Conservation (phyloP, 352 stramenopile genomes). For the Elongisporangium senticosum region DNA sequence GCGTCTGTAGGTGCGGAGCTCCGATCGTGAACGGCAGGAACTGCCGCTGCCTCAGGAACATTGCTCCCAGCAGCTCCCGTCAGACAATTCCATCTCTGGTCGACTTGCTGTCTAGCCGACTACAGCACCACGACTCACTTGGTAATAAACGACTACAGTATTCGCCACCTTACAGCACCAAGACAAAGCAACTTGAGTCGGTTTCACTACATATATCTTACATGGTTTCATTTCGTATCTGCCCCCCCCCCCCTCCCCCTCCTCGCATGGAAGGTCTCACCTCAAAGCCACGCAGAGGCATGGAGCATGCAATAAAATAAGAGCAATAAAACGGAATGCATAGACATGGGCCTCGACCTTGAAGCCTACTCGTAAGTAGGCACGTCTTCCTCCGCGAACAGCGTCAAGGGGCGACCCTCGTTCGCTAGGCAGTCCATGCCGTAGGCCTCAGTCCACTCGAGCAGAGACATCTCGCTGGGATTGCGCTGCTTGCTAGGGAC, state of each 20-base stretch:
- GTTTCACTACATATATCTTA: neutral
- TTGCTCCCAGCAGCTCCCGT: neutral
- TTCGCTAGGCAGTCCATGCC: slow-evolving; percentile 79
- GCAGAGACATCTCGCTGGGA: slow-evolving; percentile 57
- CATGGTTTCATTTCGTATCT: neutral
- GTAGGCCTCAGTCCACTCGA: slow-evolving; percentile 78
- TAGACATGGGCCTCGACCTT: neutral
- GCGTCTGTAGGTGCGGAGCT: slow-evolving; percentile 50
- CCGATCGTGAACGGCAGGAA: slow-evolving; percentile 62
- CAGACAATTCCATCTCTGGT: neutral
- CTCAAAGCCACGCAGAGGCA: neutral
- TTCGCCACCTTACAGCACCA: neutral
- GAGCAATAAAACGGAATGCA: neutral
- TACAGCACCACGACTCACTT: too few relatives aligned
- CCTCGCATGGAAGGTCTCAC: neutral
- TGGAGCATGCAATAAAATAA: neutral
- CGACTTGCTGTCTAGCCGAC: neutral
- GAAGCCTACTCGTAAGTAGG: slow-evolving; percentile 43
- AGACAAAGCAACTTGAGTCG: neutral
- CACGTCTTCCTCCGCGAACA: slow-evolving; percentile 52
- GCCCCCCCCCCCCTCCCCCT: too few relatives aligned
- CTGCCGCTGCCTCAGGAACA: slow-evolving; percentile 26
- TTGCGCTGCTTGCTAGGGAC: slow-evolving; percentile 35
- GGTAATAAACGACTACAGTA: too few relatives aligned
- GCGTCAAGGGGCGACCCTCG: slow-evolving; percentile 42